Percentiles rank a stretch among this genome's conserved stretches.
Conservation (phyloP, 1,139 yeast species). For the Suhomyces bolitotheri region DNA sequence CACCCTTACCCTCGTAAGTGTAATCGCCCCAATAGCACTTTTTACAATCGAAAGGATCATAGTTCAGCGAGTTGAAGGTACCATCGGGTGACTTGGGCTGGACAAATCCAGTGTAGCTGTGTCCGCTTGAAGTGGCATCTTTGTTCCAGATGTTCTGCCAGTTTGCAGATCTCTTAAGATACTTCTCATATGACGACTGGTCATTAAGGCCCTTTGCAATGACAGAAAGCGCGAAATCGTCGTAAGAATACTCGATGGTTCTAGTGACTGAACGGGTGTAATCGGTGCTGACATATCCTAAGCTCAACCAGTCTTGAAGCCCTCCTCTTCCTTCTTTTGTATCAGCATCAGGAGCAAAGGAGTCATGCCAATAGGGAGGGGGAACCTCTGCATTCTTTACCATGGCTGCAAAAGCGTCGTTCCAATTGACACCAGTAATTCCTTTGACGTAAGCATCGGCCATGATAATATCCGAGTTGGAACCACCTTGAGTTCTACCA, state of each 20-base stretch:
- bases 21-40: slow-evolving; percentile 35
- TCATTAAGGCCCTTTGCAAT: slow-evolving; percentile 35
- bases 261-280: slow-evolving; percentile 36
- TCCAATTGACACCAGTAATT: slow-evolving; percentile 29
- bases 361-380: slow-evolving; percentile 30
- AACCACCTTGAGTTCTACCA: slow-evolving; percentile 43
- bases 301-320: slow-evolving; percentile 31
- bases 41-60: slow-evolving; percentile 32
- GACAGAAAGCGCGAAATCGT: slow-evolving; percentile 37
- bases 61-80: slow-evolving; percentile 23
- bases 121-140: slow-evolving; percentile 21
- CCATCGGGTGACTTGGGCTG: slow-evolving; percentile 37
- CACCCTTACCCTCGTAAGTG: slow-evolving; percentile 31
- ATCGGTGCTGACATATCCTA: slow-evolving; percentile 31
- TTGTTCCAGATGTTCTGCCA: slow-evolving; percentile 43
- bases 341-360: slow-evolving; percentile 29
- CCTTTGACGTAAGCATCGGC: slow-evolving; percentile 40
- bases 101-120: slow-evolving; percentile 32
- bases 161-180: slow-evolving; percentile 33
- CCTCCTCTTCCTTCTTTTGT: slow-evolving; percentile 36
- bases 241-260: slow-evolving; percentile 41
- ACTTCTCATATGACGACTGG: slow-evolving; percentile 25
- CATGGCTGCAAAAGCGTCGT: slow-evolving; percentile 36
- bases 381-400: slow-evolving; percentile 37
- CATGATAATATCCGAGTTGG: slow-evolving; percentile 40